phyloP scores from a whole-genome alignment of 2,329 filamentous ascomycete genomes.

The Trichoderma simmonsii region DNA sequence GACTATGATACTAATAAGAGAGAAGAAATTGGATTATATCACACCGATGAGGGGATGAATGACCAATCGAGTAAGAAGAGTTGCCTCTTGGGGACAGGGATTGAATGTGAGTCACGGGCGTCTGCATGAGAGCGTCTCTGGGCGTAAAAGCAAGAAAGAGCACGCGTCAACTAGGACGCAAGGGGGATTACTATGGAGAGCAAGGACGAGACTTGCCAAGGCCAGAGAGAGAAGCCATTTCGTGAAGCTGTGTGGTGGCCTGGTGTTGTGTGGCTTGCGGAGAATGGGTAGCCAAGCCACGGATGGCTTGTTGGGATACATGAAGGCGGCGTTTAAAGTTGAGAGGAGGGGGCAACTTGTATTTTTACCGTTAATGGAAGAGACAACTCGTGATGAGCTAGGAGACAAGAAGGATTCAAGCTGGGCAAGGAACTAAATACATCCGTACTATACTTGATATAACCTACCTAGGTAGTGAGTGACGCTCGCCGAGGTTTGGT shows the following conservation, averaged over 20 bases:
- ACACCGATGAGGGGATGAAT: slow-evolving; percentile 1
- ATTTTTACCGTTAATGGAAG: neutral
- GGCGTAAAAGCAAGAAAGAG: neutral
- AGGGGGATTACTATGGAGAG: neutral
- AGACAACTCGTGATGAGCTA: neutral
- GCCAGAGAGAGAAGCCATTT: neutral
- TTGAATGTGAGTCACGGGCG: slow-evolving; percentile 10
- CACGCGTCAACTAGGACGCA: neutral
- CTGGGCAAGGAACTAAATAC: neutral
- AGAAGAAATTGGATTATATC: neutral
- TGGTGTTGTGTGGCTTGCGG: neutral
- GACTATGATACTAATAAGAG: neutral
- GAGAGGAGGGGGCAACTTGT: neutral
- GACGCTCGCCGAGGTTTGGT: neutral
- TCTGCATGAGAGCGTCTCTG: slow-evolving; percentile 13
- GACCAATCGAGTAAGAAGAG: neutral
- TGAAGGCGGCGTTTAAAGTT: neutral
- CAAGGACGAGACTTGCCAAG: slow-evolving; percentile 3
- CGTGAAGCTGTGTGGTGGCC: neutral
- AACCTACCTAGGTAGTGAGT: too few relatives aligned
- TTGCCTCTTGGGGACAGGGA: neutral
- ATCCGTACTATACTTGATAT: neutral
- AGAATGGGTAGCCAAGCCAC: neutral
- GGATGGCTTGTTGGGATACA: neutral
- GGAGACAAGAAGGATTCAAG: neutral